Conservation (phyloP, 192 early-diverging fungal genomes). For the Podochytrium sp. region DNA sequence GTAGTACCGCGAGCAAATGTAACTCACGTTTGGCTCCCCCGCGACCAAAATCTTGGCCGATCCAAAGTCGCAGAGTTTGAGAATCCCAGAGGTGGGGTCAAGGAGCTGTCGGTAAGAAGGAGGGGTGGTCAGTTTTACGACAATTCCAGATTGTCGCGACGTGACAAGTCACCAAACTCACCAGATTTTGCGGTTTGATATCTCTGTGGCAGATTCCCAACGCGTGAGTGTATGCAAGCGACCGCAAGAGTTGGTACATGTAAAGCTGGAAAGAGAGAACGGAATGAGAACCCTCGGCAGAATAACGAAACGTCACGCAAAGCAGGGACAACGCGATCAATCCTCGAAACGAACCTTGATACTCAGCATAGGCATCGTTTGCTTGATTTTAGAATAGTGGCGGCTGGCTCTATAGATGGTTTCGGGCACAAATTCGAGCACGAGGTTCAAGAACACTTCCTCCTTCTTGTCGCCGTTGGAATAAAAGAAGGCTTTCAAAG, state of each 20-base stretch:
- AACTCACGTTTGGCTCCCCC: slow-evolving; percentile 98
- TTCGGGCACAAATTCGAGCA: slow-evolving; percentile 97
- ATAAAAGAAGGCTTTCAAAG: slow-evolving; percentile 92
- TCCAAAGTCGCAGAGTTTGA: slow-evolving; percentile 99
- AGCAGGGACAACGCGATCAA: background rate
- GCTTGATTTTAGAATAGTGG: slow-evolving; percentile 88
- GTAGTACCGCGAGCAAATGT: slow-evolving; percentile 98
- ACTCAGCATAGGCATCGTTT: slow-evolving; percentile 90
- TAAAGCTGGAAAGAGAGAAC: slow-evolving; percentile 75
- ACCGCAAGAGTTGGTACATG: slow-evolving; percentile 98
- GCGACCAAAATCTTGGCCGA: slow-evolving; percentile 94
- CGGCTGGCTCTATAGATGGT: slow-evolving; percentile 94
- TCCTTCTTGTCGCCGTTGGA: slow-evolving; percentile 93
- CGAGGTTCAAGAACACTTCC: slow-evolving; percentile 94
- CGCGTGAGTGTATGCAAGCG: slow-evolving; percentile 94
- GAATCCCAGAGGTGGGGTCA: slow-evolving; percentile 84
- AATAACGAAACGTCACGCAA: background rate
- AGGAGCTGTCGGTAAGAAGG: too few species aligned
- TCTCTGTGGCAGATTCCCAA: slow-evolving; percentile 98
- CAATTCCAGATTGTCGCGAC: too few species aligned
- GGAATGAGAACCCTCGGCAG: background rate
- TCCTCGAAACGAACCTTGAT: slow-evolving; percentile 66
- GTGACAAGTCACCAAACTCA: too few species aligned
- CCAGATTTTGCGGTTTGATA: slow-evolving; percentile 98
- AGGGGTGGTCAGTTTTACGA: too few species aligned